These are phyloP conservation scores for Juglanconis oblonga DNA, from an alignment of 2,329 filamentous ascomycete species.

Conservation along the genomic window DNA sequence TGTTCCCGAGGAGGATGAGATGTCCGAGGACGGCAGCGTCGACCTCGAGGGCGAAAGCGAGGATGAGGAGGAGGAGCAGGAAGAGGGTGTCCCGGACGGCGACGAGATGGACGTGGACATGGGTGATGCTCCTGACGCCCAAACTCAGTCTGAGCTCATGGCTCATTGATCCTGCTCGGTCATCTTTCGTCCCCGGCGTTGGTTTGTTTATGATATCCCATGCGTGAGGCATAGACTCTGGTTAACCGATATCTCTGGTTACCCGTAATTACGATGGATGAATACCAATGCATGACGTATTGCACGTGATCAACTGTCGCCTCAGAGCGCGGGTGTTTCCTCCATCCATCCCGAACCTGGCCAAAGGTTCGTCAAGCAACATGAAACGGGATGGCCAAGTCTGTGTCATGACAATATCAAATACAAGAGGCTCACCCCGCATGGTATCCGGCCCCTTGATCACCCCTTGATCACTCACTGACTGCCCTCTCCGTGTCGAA, in stretches of 20 bases:
- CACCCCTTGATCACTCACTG: too few relatives aligned
- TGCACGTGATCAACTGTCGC: not conserved
- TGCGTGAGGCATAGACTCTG: slow-evolving; percentile 13
- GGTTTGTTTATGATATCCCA: slow-evolving; percentile 20
- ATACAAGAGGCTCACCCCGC: too few relatives aligned
- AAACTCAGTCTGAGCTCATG: slow-evolving; percentile 17
- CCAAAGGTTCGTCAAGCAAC: too few relatives aligned
- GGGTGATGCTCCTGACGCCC: slow-evolving; percentile 19
- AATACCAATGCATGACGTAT: not conserved
- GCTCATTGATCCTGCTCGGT: slow-evolving; percentile 13
- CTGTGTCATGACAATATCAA: too few relatives aligned
- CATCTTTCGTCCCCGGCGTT: slow-evolving; percentile 17
- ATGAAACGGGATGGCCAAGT: too few relatives aligned
- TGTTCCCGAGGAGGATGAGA: slow-evolving; percentile 32
- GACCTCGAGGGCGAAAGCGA: slow-evolving; percentile 38
- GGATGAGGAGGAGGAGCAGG: slow-evolving; percentile 35
- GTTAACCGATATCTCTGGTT: not conserved
- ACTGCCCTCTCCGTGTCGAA: too few relatives aligned
- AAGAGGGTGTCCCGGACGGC: slow-evolving; percentile 26
- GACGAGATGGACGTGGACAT: slow-evolving; percentile 36
- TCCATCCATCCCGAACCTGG: too few relatives aligned
- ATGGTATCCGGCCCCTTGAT: too few relatives aligned
- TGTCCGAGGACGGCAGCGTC: slow-evolving; percentile 37
- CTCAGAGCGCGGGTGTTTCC: not conserved
- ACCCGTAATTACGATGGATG: slow-evolving; percentile 7